phyloP scores from a whole-genome alignment of 2,329 filamentous ascomycete genomes.

The Periconia digitata region DNA sequence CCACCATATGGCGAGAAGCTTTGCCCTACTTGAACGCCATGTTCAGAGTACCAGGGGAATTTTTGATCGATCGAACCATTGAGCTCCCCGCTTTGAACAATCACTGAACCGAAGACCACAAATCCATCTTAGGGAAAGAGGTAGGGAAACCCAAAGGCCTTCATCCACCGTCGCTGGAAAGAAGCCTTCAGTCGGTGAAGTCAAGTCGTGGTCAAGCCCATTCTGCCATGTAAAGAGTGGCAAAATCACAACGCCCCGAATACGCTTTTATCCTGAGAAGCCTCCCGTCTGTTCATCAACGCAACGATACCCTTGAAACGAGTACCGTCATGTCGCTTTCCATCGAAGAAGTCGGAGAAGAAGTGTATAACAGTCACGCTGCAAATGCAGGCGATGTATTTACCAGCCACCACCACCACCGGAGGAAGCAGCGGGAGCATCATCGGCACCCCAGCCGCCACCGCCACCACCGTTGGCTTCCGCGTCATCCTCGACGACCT shows the following conservation, averaged over 20 bases:
- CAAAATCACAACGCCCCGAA: not conserved
- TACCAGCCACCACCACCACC: not conserved
- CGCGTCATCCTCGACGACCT: slow-evolving; percentile 21
- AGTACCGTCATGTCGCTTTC: not conserved
- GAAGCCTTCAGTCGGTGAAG: too few relatives aligned
- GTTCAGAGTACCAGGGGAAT: too few relatives aligned
- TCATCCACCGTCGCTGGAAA: too few relatives aligned
- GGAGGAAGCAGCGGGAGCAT: slow-evolving; percentile 7
- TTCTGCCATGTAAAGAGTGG: too few relatives aligned
- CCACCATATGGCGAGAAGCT: too few relatives aligned
- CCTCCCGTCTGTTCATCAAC: not conserved
- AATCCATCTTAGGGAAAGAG: too few relatives aligned
- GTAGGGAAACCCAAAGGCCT: too few relatives aligned
- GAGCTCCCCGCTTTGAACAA: too few relatives aligned
- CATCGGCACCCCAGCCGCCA: slow-evolving; percentile 1
- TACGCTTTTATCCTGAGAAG: not conserved
- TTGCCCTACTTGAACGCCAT: too few relatives aligned
- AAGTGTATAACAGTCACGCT: not conserved
- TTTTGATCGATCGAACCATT: too few relatives aligned
- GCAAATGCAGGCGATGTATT: not conserved
- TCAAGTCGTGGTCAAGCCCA: too few relatives aligned
- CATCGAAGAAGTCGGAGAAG: not conserved
- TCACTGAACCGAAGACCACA: too few relatives aligned
- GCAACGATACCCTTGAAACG: not conserved
- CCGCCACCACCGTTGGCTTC: slow-evolving; percentile 16